Base-by-base conservation (phyloP, 179 eudicot species). In the Amaranthus tricolor region DNA sequence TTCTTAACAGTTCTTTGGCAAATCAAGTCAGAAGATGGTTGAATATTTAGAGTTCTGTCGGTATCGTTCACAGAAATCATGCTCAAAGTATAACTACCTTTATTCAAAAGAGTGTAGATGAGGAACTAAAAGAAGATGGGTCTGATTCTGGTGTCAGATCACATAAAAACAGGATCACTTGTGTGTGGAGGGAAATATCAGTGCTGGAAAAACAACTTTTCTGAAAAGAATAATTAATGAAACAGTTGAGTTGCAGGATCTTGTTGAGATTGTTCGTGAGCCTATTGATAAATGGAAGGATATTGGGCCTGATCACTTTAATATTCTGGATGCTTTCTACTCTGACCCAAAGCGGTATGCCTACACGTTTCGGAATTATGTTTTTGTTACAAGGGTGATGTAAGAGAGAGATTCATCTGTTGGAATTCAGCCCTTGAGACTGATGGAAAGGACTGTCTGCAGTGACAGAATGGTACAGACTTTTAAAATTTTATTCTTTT, bases 391-490 rank as follows among this genome's bases (percentile, higher is more conserved):
- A 20, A 84, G 98, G 87, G 88, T 94, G 67, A 94, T 94, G 98
- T 97, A 92, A 84, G 98, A 92, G 81, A 86, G 86, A 77, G 98
- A 92, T 79, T 90, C 98, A 56, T 89, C 94, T 44, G 83, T 76
- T 74, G 98, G 98, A 76, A 80, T 88, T 43, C 91, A 87, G 85
- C 98, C 98, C 69, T 93, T 94, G 75, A 90, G 98, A 74, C 85
- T 94, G 70, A 94, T 94, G 97, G 98, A 94, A 79, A 92, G 98
- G 81, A 94, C 97, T 79, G 94, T 94, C 71, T 94, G 92, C 85
- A 94, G 94, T 78, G 98, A 94, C 64, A 86, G 98, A 70, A 94
- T 94, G 98, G 98, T 94, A 85, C 76, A 86, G 52, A 59, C 70
- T 51, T 24, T 14, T 44, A 48, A 21, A 31, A 62, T 72, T 31